Evolutionary conservation across 352 stramenopile species (phyloP).

Genomic region (Phytophthora fragariae): DNA sequence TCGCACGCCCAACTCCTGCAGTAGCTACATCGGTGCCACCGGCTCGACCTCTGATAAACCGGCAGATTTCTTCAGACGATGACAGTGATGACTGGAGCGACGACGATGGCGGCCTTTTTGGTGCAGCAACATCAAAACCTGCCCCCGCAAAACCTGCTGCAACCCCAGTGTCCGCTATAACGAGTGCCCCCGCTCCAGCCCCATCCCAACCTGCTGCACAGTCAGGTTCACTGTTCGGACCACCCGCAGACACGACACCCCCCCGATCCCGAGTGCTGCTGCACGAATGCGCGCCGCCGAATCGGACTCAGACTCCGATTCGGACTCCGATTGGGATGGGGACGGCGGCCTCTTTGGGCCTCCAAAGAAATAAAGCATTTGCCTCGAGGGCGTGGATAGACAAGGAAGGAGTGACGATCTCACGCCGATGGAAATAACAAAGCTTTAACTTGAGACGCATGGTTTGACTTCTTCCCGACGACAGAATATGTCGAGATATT

Average conservation of each 20-base stretch:
- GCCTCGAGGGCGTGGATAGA: neutral
- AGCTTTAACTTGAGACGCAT: too few relatives aligned
- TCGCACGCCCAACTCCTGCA: slow-evolving; percentile 16
- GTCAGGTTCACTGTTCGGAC: slow-evolving; percentile 35
- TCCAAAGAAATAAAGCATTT: slow-evolving; percentile 37
- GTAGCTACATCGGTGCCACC: slow-evolving; percentile 36
- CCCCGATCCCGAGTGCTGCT: slow-evolving; percentile 58
- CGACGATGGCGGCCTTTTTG: slow-evolving; percentile 61
- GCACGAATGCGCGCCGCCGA: slow-evolving; percentile 55
- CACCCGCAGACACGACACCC: slow-evolving; percentile 32
- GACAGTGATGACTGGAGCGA: slow-evolving; percentile 81
- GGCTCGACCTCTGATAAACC: slow-evolving; percentile 46
- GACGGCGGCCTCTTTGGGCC: slow-evolving; percentile 74
- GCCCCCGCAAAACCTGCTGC: slow-evolving; percentile 21
- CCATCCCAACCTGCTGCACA: slow-evolving; percentile 14
- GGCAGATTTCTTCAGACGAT: slow-evolving; percentile 52
- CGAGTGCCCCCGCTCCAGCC: slow-evolving; percentile 14
- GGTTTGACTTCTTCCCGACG: too few relatives aligned
- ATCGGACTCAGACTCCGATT: slow-evolving; percentile 54
- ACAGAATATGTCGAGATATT: too few relatives aligned
- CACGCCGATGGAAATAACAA: neutral
- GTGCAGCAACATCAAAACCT: slow-evolving; percentile 42
- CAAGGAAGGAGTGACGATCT: neutral
- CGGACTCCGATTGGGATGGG: slow-evolving; percentile 57
- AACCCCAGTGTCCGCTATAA: slow-evolving; percentile 21